Base-by-base conservation (phyloP, 1,284 basidiomycete genomes). In the Irpex sp. region DNA sequence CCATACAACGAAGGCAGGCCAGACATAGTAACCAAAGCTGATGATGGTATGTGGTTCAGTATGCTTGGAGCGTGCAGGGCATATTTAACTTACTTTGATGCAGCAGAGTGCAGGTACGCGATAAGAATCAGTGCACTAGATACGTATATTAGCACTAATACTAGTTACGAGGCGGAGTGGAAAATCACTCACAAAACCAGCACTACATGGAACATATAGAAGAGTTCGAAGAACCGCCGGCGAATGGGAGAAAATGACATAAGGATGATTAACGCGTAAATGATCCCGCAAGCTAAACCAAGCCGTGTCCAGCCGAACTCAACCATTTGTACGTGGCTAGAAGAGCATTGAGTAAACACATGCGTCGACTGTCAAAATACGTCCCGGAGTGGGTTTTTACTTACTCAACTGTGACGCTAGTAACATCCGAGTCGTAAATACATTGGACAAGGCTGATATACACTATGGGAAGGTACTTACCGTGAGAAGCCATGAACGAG, bases 1-100 rank as follows among this genome's bases (percentile, higher is more conserved):
- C 81, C 81, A 82, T 52, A 80, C 68, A 63, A 78, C 75, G 75
- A 77, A 75, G 47, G 72, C 73, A n/a, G 77, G 76, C 74, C 75
- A 73, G 60, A 73, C 57, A 62, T 71, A 73, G 55, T 66, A 66
- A 58, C 66, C 67, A 59, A 62, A 66, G 2, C 66, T 67, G 51
- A 62, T 17, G 21, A 26, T 7, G 26, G 47, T 37, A 54, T 13
- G 44, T 48, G 51, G 31, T 56, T 31, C n/a, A 47, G 56, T 60
- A 5, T 37, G 13, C 36, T 34, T 17, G 17, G 38, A n/a, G 44
- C 58, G 26, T 47, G 58, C 7, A 13, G 49, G 36, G 13, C 19
- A 21, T 19, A 34, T 26, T 4, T 9, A 31, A 66, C 69, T 59
- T 59, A 70, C 70, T 64, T 62, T n/a, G 61, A 57, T 11, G 51